Evolutionary conservation across 2,329 filamentous ascomycete species (phyloP), one percentile per base, ranked within the genome.

Genomic region (Neonectria magnoliae): DNA sequence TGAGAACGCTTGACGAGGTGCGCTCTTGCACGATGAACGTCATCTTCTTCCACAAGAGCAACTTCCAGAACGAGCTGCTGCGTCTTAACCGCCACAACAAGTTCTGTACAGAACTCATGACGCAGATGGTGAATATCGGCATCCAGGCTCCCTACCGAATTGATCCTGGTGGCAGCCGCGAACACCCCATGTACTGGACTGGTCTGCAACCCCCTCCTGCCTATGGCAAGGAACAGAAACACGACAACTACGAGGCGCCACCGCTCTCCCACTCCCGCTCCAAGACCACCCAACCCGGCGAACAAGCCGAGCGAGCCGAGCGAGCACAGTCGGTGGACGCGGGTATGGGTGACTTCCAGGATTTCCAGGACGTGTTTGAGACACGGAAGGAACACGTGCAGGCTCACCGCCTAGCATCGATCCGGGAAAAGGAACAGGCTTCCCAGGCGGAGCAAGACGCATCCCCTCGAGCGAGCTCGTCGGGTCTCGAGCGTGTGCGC

Each of bases 1-100:
- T 98, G 71, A 88, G 88, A 25, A 88, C 89, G 9, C 90, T 98
- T 56, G 89, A 90, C 25, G 91, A 97, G 72, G 93, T 94, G 38
- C 93, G 95, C 76, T 92, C 91, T 6, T 90, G 97, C 75, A 94
- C 90, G 4, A 86, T 98, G 75, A 98, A 97, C 79, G 89, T 98
- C 61, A 90, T 98, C 74, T 97, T 97, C 83, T 98, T 98, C 84
- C 97, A 98, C 86, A 98, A 98, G 79, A 93, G 91, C 64, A 98
- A 95, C 78, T 98, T 92, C 88, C 95, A 98, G 77, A 98, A 98
- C 76, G 95, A 98, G 77, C 84, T 97, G 48, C 85, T 98, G 25
- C 94, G 95, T 81, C 87, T 98, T 2, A 93, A 92, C 71, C 89
- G 95, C 18, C 92, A 96, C 73, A 98, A 98, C 84, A 96, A 94